Percentiles rank a stretch among this genome's conserved stretches.
These are phyloP conservation scores for Blepharisma japonicum DNA, from an alignment of 73 alveolate genomes.

Conservation along the genomic window DNA sequence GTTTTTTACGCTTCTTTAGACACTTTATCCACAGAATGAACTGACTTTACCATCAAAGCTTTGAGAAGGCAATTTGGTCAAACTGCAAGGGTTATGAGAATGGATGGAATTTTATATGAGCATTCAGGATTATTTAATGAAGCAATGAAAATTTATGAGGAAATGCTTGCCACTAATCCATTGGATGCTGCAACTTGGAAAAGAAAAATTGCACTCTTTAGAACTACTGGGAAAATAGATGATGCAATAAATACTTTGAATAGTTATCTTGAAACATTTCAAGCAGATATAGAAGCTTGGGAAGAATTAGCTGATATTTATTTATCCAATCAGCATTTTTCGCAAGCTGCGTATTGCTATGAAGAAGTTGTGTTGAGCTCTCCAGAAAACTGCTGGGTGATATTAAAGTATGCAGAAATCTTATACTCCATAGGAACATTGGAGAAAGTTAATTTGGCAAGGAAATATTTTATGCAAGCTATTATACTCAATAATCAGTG, in stretches of 20 bases:
- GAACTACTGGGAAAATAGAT: slow-evolving; percentile 4
- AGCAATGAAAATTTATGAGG: slow-evolving; percentile 10
- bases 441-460: slow-evolving; percentile 2
- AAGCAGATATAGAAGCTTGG: slow-evolving; percentile 27
- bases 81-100: not conserved
- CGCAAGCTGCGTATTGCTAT: slow-evolving; percentile 17
- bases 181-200: slow-evolving; percentile 13
- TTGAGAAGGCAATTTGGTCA: not conserved
- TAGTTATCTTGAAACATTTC: slow-evolving; percentile 11
- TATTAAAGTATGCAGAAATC: slow-evolving; percentile 16
- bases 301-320: slow-evolving; percentile 25
- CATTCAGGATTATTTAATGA: slow-evolving; percentile 1
- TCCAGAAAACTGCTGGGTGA: slow-evolving; percentile 16
- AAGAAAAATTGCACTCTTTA: not conserved
- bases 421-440: not conserved
- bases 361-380: slow-evolving; percentile 10
- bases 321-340: slow-evolving; percentile 5
- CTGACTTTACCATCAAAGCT: not conserved
- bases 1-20: slow-evolving; percentile 26
- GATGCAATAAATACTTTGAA: slow-evolving; percentile 2
- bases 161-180: not conserved
- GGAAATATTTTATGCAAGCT: slow-evolving; percentile 25
- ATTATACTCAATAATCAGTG: slow-evolving; percentile 18
- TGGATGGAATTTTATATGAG: slow-evolving; percentile 18
- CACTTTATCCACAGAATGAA: not conserved